Evolutionary conservation across 2,329 filamentous ascomycete genomes (phyloP), one percentile per base, ranked within the genome.

Genomic region (Ophiostoma quercus): DNA sequence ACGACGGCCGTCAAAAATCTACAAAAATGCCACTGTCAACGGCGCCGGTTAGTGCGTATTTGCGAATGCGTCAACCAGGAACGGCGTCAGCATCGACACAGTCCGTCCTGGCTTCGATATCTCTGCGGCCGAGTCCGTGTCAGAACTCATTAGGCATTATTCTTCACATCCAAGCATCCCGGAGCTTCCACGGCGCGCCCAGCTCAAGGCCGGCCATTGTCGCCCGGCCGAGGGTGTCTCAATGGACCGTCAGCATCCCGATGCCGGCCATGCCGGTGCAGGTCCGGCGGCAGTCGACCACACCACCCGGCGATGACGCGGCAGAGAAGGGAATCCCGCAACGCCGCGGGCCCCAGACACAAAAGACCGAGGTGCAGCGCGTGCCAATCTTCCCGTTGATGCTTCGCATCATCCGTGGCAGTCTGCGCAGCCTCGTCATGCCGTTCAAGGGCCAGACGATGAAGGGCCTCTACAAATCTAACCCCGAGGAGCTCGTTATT

Each of bases 401-500:
- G 9, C 74, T 75, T 68, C 76, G 79, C 39, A 74, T 76, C 16
- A 41, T 81, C 6, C 69, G 67, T 57, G 74, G 71, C 25, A 79
- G 74, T 69, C 73, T 82, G 70, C 75, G 77, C 25, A 78, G 76
- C 7, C 70, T 82, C 22, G 73, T 79, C 66, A 74, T 71, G n/a
- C 76, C 79, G n/a, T 78, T 82, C 66, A 77, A 77, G 14, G 79
- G 79, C 22, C 76, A 79, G 57, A 80, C 75, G 32, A 74, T 83
- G 51, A 78, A 76, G 41, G 76, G 71, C 2, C 74, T 82, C 2
- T 82, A 79, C 71, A 77, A 77, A 5, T 77, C 81, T 69, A 83
- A 79, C 71, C 82, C 82, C 2, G 80, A 80, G 41, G 82, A 82
- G 73, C 77, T 82, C 11, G 75, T 82, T 0, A 68, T 82, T 29